Base-by-base conservation (phyloP, 352 stramenopile genomes). In the Pythium sukuiense region DNA sequence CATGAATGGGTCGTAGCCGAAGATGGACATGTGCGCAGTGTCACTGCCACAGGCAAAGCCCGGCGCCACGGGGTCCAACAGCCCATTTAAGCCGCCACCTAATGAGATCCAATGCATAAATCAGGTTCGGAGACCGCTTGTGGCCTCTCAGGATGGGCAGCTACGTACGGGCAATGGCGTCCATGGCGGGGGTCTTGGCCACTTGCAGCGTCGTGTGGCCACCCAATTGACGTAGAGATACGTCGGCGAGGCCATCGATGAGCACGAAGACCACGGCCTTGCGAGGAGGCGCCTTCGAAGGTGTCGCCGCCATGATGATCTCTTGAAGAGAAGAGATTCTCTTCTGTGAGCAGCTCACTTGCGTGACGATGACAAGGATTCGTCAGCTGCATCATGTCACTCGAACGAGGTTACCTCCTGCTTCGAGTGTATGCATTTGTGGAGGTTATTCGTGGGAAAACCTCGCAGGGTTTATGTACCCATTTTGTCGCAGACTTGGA, bases 1-100 rank as follows among this genome's bases (percentile, higher is more conserved):
- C 85, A 92, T 66, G 63, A 90, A 73, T 27, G 88, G 88, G 69
- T 94, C 82, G 74, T 96, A 96, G 66, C 88, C 88, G 48, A 96
- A 72, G 67, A 96, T 96, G 48, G 86, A 95, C 88, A 96, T 96
- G 71, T 96, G 88, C 20, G 88, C 88, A 1, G 88, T 96, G 65
- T 96, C 88, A 56, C 86, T 95, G 6, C 88, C 88, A 61, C 88
- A 96, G 35, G 85, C 88, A 61, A 87, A 92, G 39, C 88, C 88
- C 49, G 88, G 88, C 59, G 88, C 82, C 32, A 96, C 88, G 1
- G 88, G 87, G 61, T 96, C 88, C 78, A 96, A 81, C 24, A 96
- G 76, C 12, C 88, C 88, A 27, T 85, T 92, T 13, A 96, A 53
- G n/a, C 88, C 88, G 8, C 80, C 84, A 26, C 75, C 83, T 90